phyloP scores from a whole-genome alignment of 1,284 basidiomycete genomes.

The Boletus putidus region DNA sequence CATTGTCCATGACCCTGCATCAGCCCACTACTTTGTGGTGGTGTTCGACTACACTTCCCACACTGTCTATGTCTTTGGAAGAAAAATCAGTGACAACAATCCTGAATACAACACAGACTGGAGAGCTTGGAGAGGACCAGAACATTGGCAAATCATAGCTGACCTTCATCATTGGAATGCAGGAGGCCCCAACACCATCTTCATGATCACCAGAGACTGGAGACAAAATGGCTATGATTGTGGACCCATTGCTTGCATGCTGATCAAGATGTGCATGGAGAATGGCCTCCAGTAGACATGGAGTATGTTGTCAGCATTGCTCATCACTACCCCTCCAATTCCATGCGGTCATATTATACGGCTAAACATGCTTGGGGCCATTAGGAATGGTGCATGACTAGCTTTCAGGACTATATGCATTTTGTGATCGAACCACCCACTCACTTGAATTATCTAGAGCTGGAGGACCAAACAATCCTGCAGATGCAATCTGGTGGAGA shows the following conservation, averaged over 20 bases:
- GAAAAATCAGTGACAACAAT: not conserved
- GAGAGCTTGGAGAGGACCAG: constrained; percentile 1
- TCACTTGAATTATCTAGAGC: not conserved
- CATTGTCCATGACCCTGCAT: not conserved
- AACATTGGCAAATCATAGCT: constrained; percentile 7
- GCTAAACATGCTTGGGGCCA: constrained; percentile 1
- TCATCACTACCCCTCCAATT: not conserved
- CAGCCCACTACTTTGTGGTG: constrained; percentile 11
- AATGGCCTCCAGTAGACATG: not conserved
- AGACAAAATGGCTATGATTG: constrained; percentile 10
- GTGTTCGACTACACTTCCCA: constrained; percentile 6
- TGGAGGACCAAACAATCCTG: not conserved
- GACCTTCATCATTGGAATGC: constrained; percentile 10
- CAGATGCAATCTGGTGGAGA: constrained; percentile 8
- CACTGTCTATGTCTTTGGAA: constrained; percentile 6
- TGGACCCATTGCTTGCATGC: constrained; percentile 5
- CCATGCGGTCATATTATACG: constrained; percentile 10
- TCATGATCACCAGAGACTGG: constrained; percentile 1
- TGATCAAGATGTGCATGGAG: constrained; percentile 5
- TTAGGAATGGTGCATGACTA: not conserved
- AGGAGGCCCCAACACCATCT: not conserved
- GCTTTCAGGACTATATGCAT: constrained; percentile 6
- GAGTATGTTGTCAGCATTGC: not conserved
- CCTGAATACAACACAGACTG: constrained; percentile 2
- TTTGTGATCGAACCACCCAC: not conserved